Base-by-base conservation (phyloP, 352 stramenopile species). In the Phytopythium ostracodes region DNA sequence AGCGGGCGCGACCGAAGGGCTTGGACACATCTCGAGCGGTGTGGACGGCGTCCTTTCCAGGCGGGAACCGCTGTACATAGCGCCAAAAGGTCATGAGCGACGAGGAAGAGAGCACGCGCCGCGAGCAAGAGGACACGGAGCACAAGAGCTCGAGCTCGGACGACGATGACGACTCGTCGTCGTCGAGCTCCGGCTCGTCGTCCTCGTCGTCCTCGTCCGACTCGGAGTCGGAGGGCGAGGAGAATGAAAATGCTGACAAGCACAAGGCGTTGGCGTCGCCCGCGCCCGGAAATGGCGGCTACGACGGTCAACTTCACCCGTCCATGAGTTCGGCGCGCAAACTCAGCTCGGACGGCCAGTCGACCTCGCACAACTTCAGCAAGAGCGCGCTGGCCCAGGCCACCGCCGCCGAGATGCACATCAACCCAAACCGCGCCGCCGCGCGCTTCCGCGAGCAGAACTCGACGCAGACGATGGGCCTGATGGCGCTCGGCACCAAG, bases 401-500 rank as follows among this genome's bases (percentile, higher is more conserved):
- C 49, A 64, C 24, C 27, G 36, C 52, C 53, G 52, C 31, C 12
- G 63, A 25, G 20, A 63, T 88, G 18, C 88, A 91, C 52, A 83
- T 93, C 3, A 91, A 93, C 47, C 84, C 81, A 11, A 92, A 77
- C 15, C 77, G 81, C 11, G 84, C 84, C 15, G 82, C 75, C 0
- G 71, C 75, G 35, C 79, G 86, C 31, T 92, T 93, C 54, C 82
- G 83, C 53, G 77, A 82, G 64, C 65, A 88, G 51, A 81, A 74
- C 57, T 73, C 79, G 29, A 63, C 70, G 4, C 67, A 77, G 36
- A 64, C 68, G 55, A 66, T 68, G 4, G 75, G 68, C 8, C 66
- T 95, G 65, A 92, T 91, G 77, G 71, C 87, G n/a, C 68, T 95
- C 11, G 83, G 83, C 47, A 95, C 87, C 18, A 89, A 88, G 65